Evolutionary conservation across 2,329 filamentous ascomycete species (phyloP), one percentile per base, ranked within the genome.

Genomic region (Claviceps paspali): DNA sequence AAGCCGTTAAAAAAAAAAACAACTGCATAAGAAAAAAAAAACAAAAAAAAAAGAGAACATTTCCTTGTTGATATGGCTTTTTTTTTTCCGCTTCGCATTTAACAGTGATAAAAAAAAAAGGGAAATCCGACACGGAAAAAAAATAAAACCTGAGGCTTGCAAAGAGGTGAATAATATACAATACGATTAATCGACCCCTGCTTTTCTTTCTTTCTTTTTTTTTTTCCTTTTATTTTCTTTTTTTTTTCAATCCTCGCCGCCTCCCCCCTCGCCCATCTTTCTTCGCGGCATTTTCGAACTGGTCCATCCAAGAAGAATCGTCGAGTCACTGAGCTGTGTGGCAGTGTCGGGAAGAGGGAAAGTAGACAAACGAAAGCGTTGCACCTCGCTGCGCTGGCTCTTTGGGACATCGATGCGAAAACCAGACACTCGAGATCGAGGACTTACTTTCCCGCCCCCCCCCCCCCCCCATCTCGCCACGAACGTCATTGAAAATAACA

Each of bases 61-160:
- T n/a, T n/a, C n/a, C n/a, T n/a, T n/a, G n/a, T n/a, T n/a, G n/a
- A n/a, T n/a, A n/a, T n/a, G n/a, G n/a, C n/a, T n/a, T n/a, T n/a
- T n/a, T n/a, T n/a, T n/a, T n/a, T 24, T 33, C 21, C 22, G 21
- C 11, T 28, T 35, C 15, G 38, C 33, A 37, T 40, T 38, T 32
- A 38, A n/a, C 42, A 36, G 38, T 33, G 29, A 39, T 38, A 12
- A 51, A 45, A n/a, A n/a, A n/a, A n/a, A n/a, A n/a, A n/a, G n/a
- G n/a, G 48, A 15, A n/a, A 21, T 56, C 50, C 48, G 52, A 52
- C 47, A 49, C 43, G 42, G 42, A 53, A 48, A n/a, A n/a, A n/a
- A n/a, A n/a, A n/a, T n/a, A n/a, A n/a, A n/a, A n/a, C 49, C 21
- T 46, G 45, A 52, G 51, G 49, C 45, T 54, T 49, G 36, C 52